Evolutionary conservation across 352 stramenopile genomes (phyloP).

Genomic region (Phytophthora megakarya): DNA sequence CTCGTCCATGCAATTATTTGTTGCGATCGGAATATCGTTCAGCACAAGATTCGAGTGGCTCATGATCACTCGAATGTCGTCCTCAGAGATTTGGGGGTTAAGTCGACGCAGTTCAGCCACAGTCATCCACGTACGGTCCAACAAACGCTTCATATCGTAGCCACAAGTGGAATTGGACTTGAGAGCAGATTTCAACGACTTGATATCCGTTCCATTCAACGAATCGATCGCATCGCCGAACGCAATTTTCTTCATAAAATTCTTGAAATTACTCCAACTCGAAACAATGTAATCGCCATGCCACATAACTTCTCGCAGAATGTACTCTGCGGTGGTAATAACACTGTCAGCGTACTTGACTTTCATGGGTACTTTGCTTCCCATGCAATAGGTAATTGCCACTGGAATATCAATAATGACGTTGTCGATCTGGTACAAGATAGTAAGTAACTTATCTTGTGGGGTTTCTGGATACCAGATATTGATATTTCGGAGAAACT

Average conservation of each 20-base stretch:
- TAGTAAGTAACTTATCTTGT: constrained; percentile 43
- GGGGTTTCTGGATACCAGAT: constrained; percentile 32
- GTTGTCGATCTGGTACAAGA: constrained; percentile 52
- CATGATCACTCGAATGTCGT: constrained; percentile 38
- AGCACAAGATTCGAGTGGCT: constrained; percentile 50
- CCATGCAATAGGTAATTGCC: constrained; percentile 49
- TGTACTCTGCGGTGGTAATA: constrained; percentile 37
- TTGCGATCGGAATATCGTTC: constrained; percentile 54
- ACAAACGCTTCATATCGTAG: constrained; percentile 39
- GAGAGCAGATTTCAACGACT: constrained; percentile 30
- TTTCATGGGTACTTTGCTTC: constrained; percentile 29
- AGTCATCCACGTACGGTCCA: constrained; percentile 43
- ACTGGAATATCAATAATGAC: constrained; percentile 52
- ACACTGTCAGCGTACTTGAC: constrained; percentile 43
- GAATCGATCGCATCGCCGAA: constrained; percentile 22
- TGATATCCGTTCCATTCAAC: constrained; percentile 27
- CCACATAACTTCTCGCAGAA: constrained; percentile 39
- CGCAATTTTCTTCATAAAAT: constrained; percentile 41
- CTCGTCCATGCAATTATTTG: constrained; percentile 46
- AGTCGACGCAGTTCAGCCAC: constrained; percentile 31
- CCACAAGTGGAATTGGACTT: constrained; percentile 38
- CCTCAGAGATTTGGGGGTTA: constrained; percentile 35
- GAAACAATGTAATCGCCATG: constrained; percentile 39
- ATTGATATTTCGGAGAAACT: constrained; percentile 42
- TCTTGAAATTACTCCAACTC: constrained; percentile 30